phyloP scores from a whole-genome alignment of 306 rosid species.

The Corylus americana region DNA sequence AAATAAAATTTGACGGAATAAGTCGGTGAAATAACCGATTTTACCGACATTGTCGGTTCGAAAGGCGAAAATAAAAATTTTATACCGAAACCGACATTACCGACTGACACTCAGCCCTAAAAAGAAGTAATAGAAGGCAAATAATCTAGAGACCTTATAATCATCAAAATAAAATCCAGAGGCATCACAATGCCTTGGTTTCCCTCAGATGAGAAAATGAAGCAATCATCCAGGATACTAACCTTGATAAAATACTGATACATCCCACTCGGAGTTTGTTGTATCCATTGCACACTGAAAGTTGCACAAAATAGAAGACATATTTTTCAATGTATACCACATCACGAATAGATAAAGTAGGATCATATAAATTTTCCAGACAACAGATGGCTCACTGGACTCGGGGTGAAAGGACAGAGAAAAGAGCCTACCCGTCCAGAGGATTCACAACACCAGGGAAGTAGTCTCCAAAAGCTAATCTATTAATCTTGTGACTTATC shows the following conservation, averaged over 20 bases:
- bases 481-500: conserved; percentile 88
- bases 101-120: too few species aligned
- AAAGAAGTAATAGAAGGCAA: neutral
- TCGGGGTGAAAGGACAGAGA: conserved; percentile 21
- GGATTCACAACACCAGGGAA: conserved; percentile 96
- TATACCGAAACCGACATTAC: too few species aligned
- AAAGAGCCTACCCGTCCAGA: conserved; percentile 69
- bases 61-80: too few species aligned
- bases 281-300: conserved; percentile 84
- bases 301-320: conserved; percentile 24
- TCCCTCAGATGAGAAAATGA: neutral
- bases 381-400: conserved; percentile 19
- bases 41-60: too few species aligned
- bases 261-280: conserved; percentile 79
- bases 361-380: conserved; percentile 7
- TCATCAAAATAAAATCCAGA: neutral
- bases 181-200: neutral
- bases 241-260: conserved; percentile 99
- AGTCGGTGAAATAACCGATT: too few species aligned
- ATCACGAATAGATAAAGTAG: neutral
- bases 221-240: conserved; percentile 25
- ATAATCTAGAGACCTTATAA: neutral
- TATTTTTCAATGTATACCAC: conserved; percentile 11
- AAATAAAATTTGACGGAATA: too few species aligned
- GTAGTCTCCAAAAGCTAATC: conserved; percentile 80